These are phyloP conservation scores for Alloascoidea africana DNA, from an alignment of 805 yeast species.

Conservation along the genomic window DNA sequence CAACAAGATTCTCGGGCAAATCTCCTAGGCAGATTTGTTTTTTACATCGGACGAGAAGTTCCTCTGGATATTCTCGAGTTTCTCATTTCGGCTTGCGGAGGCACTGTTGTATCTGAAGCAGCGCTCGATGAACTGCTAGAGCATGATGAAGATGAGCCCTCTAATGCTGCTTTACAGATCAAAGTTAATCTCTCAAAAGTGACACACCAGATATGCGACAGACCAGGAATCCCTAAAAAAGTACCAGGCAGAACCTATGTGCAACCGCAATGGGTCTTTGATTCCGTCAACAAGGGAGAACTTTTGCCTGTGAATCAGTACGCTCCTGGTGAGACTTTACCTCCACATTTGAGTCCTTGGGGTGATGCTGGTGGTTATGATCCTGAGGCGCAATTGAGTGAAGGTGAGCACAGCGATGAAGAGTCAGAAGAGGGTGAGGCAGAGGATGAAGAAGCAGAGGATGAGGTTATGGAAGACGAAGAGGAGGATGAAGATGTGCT, in stretches of 20 bases:
- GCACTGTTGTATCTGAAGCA: conserved; percentile 72
- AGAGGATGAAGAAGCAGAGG: conserved; percentile 34
- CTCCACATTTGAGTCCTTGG: conserved; percentile 98
- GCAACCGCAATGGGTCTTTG: conserved; percentile 98
- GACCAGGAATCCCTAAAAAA: conserved; percentile 66
- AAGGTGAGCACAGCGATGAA: conserved; percentile 25
- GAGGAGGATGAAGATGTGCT: conserved; percentile 36
- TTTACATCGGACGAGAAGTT: conserved; percentile 90
- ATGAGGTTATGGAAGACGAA: conserved; percentile 36
- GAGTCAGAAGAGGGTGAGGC: conserved; percentile 30
- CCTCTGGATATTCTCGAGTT: conserved; percentile 86
- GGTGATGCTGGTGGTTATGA: conserved; percentile 88
- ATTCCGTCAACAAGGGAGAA: conserved; percentile 64
- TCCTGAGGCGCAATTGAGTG: conserved; percentile 44
- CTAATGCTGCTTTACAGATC: conserved; percentile 15
- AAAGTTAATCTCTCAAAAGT: conserved; percentile 48
- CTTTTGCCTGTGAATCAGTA: conserved; percentile 67
- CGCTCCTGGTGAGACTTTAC: conserved; percentile 88
- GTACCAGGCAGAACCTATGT: conserved; percentile 87
- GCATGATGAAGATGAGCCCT: conserved; percentile 27
- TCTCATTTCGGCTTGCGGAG: conserved; percentile 75
- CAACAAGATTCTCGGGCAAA: conserved; percentile 43
- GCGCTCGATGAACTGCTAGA: conserved; percentile 61
- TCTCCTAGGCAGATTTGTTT: conserved; percentile 60
- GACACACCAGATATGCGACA: conserved; percentile 90